These are phyloP conservation scores for Capsicum pubescens DNA, from an alignment of 257 asterid genomes.

Conservation along the genomic window DNA sequence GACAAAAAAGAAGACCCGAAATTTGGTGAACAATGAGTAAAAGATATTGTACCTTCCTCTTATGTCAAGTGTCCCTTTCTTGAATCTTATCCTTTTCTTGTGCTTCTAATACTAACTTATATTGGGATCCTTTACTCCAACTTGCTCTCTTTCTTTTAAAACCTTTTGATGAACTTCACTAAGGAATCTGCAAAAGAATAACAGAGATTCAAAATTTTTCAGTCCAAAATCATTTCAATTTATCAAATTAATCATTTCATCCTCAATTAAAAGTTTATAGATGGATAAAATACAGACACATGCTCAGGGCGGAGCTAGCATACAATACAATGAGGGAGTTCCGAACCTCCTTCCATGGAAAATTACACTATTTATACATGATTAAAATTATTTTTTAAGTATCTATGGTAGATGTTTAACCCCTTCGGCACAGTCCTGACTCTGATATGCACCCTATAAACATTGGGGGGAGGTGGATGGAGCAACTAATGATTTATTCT, in stretches of 20 bases:
- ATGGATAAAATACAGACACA: no score
- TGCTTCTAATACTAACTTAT: neutral
- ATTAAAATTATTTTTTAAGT: no score
- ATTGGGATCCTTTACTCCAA: neutral
- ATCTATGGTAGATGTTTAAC: no score
- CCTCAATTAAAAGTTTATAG: neutral
- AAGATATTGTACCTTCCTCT: constrained; percentile 7
- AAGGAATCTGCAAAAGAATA: neutral
- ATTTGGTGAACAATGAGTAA: neutral
- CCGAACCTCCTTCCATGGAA: no score
- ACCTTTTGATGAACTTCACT: neutral
- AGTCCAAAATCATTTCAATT: no score
- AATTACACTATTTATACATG: no score
- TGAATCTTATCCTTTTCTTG: constrained; percentile 12
- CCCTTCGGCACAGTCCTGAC: no score
- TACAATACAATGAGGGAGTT: no score
- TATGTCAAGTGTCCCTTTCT: neutral
- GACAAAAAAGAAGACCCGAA: neutral
- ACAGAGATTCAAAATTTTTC: neutral
- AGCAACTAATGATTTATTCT: no score
- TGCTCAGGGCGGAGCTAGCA: no score
- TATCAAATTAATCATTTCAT: neutral
- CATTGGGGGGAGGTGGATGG: no score
- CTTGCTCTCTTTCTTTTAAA: neutral
- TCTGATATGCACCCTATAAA: no score